Conservation (phyloP, 352 stramenopile genomes). For the Peronospora belbahrii region DNA sequence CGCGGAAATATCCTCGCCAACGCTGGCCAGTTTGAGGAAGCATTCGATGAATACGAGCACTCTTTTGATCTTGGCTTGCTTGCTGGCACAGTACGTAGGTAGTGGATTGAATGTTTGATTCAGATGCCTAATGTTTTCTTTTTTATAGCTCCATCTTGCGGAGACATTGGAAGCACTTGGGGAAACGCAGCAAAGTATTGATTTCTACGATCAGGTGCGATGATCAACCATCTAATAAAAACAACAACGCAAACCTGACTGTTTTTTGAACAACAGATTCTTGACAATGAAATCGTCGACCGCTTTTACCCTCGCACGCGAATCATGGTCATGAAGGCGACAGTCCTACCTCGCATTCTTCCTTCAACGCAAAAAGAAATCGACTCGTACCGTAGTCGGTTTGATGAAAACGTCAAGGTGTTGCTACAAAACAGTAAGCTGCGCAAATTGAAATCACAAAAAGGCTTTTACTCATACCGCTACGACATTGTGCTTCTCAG, state of each 20-base stretch:
- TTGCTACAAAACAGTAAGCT: slow-evolving; percentile 34
- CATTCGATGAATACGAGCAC: slow-evolving; percentile 45
- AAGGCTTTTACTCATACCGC: neutral
- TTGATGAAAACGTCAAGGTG: slow-evolving; percentile 33
- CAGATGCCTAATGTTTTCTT: neutral
- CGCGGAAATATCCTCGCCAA: slow-evolving; percentile 46
- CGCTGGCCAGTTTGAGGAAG: slow-evolving; percentile 47
- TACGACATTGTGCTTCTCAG: slow-evolving; percentile 4
- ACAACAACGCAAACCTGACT: neutral
- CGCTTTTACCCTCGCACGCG: slow-evolving; percentile 24
- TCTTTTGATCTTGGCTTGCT: slow-evolving; percentile 36
- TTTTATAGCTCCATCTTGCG: slow-evolving; percentile 40
- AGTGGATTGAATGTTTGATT: neutral
- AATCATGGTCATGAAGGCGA: slow-evolving; percentile 53
- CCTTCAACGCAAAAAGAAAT: slow-evolving; percentile 45
- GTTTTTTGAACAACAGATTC: slow-evolving; percentile 19
- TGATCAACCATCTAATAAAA: neutral
- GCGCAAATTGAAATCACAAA: neutral
- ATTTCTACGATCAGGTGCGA: slow-evolving; percentile 43
- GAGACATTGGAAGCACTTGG: slow-evolving; percentile 54
- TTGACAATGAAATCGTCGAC: slow-evolving; percentile 15
- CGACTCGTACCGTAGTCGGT: slow-evolving; percentile 32
- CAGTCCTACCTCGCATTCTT: slow-evolving; percentile 55
- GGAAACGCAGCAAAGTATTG: slow-evolving; percentile 43
- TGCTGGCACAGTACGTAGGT: slow-evolving; percentile 35